phyloP scores from a whole-genome alignment of 2,329 filamentous ascomycete species.

The Orbilia javanica region DNA sequence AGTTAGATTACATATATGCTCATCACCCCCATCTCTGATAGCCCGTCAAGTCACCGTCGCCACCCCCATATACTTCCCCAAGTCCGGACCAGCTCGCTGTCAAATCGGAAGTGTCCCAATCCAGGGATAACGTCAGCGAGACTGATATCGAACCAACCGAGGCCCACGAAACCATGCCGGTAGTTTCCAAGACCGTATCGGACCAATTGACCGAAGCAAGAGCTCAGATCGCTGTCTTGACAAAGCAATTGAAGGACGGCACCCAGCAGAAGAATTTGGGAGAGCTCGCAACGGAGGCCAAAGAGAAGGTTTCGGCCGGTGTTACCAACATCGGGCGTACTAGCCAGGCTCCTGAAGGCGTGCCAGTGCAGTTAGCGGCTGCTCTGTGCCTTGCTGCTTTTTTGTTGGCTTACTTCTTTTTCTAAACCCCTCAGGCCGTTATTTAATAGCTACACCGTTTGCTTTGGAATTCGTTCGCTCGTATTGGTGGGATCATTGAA shows the following conservation, averaged over 20 bases:
- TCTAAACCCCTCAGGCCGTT: conserved; percentile 70
- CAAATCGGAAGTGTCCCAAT: conserved; percentile 61
- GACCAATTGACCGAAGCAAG: conserved; percentile 81
- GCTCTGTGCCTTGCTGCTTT: conserved; percentile 89
- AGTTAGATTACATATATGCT: conserved; percentile 2
- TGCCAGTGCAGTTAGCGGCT: conserved; percentile 87
- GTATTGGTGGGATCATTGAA: conserved; percentile 1
- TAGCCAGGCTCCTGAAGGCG: conserved; percentile 76
- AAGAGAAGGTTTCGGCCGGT: conserved; percentile 70
- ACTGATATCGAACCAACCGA: conserved; percentile 62
- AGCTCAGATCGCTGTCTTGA: conserved; percentile 77
- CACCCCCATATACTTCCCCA: conserved; percentile 61
- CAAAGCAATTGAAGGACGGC: conserved; percentile 74
- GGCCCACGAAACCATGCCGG: conserved; percentile 63
- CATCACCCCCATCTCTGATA: neutral
- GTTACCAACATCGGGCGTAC: conserved; percentile 67
- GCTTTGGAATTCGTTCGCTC: conserved; percentile 12
- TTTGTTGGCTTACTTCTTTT: conserved; percentile 94
- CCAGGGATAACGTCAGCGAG: conserved; percentile 60
- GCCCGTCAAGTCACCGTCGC: conserved; percentile 56
- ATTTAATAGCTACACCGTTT: conserved; percentile 29
- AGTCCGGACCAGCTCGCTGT: conserved; percentile 59
- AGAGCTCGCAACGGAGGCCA: conserved; percentile 67
- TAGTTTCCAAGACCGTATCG: conserved; percentile 74
- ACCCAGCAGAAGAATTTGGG: conserved; percentile 83